A percentile compares a stretch with the other conserved stretches of the same genome.
Conservation (phyloP, 2,329 filamentous ascomycete genomes). For the Botryosphaeria dothidea region DNA sequence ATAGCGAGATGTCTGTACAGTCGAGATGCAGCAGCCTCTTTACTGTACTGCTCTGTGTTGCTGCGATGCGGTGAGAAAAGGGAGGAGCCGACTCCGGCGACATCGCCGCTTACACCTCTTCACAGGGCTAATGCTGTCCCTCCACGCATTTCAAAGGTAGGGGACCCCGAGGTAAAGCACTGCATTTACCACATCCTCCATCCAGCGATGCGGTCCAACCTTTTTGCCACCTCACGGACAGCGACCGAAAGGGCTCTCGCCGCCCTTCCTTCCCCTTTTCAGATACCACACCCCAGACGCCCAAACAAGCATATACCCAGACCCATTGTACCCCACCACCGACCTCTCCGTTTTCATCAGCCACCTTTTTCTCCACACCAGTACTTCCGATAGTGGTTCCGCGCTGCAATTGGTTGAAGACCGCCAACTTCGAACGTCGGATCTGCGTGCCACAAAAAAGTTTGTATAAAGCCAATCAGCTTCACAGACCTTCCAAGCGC, state of each 20-base stretch:
- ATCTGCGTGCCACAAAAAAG: slow-evolving; percentile 14
- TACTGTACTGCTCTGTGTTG: too few species aligned
- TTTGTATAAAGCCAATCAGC: neutral
- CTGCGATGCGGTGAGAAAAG: neutral
- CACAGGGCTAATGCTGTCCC: neutral
- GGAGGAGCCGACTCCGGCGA: neutral
- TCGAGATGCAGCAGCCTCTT: too few species aligned
- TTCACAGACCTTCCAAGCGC: neutral
- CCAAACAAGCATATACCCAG: neutral
- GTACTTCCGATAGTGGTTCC: neutral
- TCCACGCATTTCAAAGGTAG: neutral
- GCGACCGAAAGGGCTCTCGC: neutral
- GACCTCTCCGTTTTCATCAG: neutral
- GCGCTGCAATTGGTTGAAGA: neutral
- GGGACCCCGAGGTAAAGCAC: neutral
- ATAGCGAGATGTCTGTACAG: too few species aligned
- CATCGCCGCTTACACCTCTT: neutral
- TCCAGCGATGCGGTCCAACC: neutral
- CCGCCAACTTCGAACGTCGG: slow-evolving; percentile 4
- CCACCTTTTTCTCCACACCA: neutral
- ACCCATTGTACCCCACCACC: neutral
- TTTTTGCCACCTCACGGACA: neutral
- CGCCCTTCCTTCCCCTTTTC: neutral
- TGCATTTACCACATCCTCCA: neutral
- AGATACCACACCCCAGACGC: neutral